A percentile compares a stretch with the other conserved stretches of the same genome.
Evolutionary conservation across 1,284 basidiomycete species (phyloP).

Genomic region (Agaricales sp.): DNA sequence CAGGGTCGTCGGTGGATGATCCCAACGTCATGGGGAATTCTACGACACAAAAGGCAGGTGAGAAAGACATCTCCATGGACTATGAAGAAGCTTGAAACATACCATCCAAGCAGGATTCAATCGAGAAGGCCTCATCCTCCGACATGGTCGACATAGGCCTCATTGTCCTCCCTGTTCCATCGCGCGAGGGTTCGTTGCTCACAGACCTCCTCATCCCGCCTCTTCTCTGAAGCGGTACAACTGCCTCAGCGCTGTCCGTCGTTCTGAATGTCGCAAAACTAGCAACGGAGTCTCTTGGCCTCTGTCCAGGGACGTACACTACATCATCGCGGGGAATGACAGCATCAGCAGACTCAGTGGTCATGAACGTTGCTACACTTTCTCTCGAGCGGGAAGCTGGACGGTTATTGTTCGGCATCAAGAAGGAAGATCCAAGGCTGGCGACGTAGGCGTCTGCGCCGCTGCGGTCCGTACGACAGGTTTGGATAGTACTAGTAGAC

Average conservation of each 20-base stretch:
- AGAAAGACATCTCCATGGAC: neutral
- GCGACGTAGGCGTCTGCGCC: neutral
- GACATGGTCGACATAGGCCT: neutral
- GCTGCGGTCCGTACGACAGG: neutral
- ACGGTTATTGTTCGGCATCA: neutral
- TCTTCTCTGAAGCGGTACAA: neutral
- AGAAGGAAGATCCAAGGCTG: neutral
- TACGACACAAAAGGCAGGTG: neutral
- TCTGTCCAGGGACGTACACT: neutral
- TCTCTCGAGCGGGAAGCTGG: conserved; percentile 44
- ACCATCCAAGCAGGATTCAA: neutral
- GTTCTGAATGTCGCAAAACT: neutral
- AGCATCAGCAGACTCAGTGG: conserved; percentile 44
- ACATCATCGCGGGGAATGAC: conserved; percentile 28
- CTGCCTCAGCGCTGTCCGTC: neutral
- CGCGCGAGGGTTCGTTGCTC: neutral
- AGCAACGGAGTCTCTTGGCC: neutral
- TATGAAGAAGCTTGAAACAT: neutral
- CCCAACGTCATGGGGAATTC: neutral
- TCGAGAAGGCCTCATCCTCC: neutral
- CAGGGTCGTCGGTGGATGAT: neutral
- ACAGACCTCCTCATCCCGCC: neutral
- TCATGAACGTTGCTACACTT: conserved; percentile 51
- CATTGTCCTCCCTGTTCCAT: neutral
- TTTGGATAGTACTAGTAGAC: neutral